These are phyloP conservation scores for Candida arabinofermentans DNA, from an alignment of 805 yeast species.

Conservation along the genomic window DNA sequence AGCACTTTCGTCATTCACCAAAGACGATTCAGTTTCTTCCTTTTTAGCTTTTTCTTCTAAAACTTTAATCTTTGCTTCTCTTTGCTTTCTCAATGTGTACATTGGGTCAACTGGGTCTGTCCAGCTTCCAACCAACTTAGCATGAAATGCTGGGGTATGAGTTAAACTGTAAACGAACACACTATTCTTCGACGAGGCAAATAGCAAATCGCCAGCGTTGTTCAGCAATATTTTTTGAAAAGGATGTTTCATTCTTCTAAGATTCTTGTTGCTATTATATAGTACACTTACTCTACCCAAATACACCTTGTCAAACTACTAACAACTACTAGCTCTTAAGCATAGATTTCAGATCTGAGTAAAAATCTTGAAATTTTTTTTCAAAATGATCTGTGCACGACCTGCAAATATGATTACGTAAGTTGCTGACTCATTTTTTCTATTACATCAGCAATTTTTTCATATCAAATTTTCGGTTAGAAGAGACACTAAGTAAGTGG, in stretches of 20 bases:
- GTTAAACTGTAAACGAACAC: constrained; percentile 46
- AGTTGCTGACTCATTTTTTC: background rate
- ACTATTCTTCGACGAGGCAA: constrained; percentile 54
- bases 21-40: constrained; percentile 24
- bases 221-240: constrained; percentile 54
- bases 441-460: background rate
- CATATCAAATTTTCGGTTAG: too few species aligned
- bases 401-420: too few species aligned
- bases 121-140: constrained; percentile 56
- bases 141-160: constrained; percentile 30
- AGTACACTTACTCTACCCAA: too few species aligned
- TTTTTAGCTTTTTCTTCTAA: constrained; percentile 28
- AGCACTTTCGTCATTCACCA: constrained; percentile 8
- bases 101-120: constrained; percentile 51
- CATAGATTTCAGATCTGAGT: too few species aligned
- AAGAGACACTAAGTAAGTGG: too few species aligned
- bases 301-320: too few species aligned
- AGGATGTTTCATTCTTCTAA: constrained; percentile 56
- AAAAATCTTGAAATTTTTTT: too few species aligned
- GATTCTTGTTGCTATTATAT: too few species aligned
- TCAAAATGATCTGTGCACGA: too few species aligned
- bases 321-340: too few species aligned
- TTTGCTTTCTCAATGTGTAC: constrained; percentile 43
- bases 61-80: constrained; percentile 36
- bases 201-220: constrained; percentile 43